A percentile compares a stretch with the other conserved stretches of the same genome.
These are phyloP conservation scores for Thinopyrum elongatum DNA, from an alignment of 176 grass and related monocot species.

Conservation along the genomic window DNA sequence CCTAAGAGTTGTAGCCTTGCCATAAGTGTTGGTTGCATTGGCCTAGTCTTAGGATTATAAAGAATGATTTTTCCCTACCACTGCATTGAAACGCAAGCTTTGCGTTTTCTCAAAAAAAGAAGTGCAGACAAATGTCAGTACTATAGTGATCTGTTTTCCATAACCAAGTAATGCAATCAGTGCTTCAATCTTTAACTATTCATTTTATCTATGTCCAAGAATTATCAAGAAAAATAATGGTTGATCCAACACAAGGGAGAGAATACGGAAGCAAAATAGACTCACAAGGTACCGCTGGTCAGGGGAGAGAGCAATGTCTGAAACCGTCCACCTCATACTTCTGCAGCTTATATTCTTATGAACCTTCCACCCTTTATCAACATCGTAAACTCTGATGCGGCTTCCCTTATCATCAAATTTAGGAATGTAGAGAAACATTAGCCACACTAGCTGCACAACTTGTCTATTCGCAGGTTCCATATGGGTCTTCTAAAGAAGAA, in stretches of 20 bases:
- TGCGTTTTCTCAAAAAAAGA: too few relatives aligned
- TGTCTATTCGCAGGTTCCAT: neutral
- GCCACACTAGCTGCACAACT: neutral
- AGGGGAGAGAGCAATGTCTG: slow-evolving; percentile 81
- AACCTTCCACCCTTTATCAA: slow-evolving; percentile 65
- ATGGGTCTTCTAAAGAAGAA: neutral
- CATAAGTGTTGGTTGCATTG: neutral
- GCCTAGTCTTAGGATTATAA: neutral
- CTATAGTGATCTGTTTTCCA: neutral
- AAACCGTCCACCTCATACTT: slow-evolving; percentile 81
- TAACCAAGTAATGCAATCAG: neutral
- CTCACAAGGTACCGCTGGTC: slow-evolving; percentile 76
- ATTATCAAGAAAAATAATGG: neutral
- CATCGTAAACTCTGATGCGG: slow-evolving; percentile 71
- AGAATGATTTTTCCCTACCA: too few relatives aligned
- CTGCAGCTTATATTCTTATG: slow-evolving; percentile 78
- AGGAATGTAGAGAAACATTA: slow-evolving; percentile 5
- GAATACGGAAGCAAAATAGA: neutral
- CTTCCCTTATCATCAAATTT: slow-evolving; percentile 68
- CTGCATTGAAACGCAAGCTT: neutral
- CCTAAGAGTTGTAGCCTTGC: neutral
- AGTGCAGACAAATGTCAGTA: neutral
- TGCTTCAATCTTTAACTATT: neutral
- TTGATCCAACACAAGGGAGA: slow-evolving; percentile 9
- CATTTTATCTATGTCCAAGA: neutral